Conservation (phyloP, 2,329 filamentous ascomycete species). For the Aspergillus novoparasiticus region DNA sequence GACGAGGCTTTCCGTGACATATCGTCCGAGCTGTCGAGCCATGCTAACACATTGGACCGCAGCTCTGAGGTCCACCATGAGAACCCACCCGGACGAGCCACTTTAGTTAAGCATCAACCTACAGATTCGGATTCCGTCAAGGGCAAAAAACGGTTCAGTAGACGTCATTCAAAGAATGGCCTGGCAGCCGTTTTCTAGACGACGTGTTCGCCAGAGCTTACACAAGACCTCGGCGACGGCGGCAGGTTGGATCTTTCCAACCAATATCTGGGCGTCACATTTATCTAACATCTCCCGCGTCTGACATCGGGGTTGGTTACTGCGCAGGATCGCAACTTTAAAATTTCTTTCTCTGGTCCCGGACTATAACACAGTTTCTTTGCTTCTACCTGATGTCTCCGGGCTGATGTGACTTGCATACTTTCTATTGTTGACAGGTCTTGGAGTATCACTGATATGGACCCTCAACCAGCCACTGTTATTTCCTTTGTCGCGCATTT, state of each 20-base stretch:
- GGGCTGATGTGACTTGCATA: slow-evolving; percentile 20
- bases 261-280: background rate
- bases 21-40: slow-evolving; percentile 72
- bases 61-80: slow-evolving; percentile 43
- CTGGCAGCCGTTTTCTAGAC: slow-evolving; percentile 79
- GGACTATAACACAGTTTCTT: slow-evolving; percentile 15
- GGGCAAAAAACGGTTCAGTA: slow-evolving; percentile 74
- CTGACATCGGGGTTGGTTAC: slow-evolving; percentile 7
- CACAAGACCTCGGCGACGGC: background rate
- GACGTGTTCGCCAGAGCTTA: background rate
- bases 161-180: slow-evolving; percentile 92
- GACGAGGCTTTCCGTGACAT: slow-evolving; percentile 71
- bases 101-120: slow-evolving; percentile 45
- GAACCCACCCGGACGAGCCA: slow-evolving; percentile 45
- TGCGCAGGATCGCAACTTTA: slow-evolving; percentile 20
- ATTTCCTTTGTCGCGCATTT: slow-evolving; percentile 25
- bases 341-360: slow-evolving; percentile 13
- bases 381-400: slow-evolving; percentile 23
- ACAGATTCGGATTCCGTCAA: slow-evolving; percentile 58
- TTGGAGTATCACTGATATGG: slow-evolving; percentile 28
- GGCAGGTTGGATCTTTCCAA: background rate
- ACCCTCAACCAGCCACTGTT: slow-evolving; percentile 16
- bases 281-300: background rate
- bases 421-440: slow-evolving; percentile 18
- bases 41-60: slow-evolving; percentile 48